phyloP scores from a whole-genome alignment of 2,329 filamentous ascomycete genomes.

The Plectosphaerella sp. region DNA sequence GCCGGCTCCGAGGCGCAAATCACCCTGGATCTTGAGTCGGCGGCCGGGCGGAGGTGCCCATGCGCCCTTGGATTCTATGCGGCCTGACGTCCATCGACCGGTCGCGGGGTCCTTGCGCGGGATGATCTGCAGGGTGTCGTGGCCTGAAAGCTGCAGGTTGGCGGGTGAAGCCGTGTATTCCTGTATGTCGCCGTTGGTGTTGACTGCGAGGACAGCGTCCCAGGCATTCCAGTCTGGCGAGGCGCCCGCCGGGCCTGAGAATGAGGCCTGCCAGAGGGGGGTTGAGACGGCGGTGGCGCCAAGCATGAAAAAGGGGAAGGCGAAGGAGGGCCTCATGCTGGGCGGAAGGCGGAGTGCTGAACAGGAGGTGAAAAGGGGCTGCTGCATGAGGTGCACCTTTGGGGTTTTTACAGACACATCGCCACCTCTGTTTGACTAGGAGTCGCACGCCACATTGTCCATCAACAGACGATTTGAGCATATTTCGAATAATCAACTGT shows the following conservation, averaged over 20 bases:
- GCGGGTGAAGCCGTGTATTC: constrained; percentile 38
- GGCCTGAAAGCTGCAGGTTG: constrained; percentile 48
- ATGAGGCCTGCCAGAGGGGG: not conserved
- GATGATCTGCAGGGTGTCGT: constrained; percentile 45
- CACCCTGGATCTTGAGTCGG: constrained; percentile 40
- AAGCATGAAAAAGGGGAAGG: not conserved
- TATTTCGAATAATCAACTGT: too few species aligned
- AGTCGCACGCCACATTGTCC: too few species aligned
- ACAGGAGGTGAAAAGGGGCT: too few species aligned
- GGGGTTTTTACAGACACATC: too few species aligned
- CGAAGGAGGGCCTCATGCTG: not conserved
- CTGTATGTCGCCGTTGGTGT: constrained; percentile 49
- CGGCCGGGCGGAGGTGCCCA: constrained; percentile 41
- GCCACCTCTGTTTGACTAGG: too few species aligned
- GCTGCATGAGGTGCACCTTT: too few species aligned
- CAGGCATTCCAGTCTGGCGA: constrained; percentile 6
- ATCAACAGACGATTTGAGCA: too few species aligned
- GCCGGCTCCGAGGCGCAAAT: constrained; percentile 42
- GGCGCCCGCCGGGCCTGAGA: not conserved
- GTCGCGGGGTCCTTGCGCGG: constrained; percentile 31
- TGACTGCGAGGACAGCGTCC: constrained; percentile 22
- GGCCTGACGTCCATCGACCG: constrained; percentile 48
- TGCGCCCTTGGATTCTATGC: constrained; percentile 44
- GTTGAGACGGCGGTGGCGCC: not conserved
- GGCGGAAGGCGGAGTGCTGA: not conserved